phyloP scores from a whole-genome alignment of 306 rosid species.

The Oemleria cerasiformis region DNA sequence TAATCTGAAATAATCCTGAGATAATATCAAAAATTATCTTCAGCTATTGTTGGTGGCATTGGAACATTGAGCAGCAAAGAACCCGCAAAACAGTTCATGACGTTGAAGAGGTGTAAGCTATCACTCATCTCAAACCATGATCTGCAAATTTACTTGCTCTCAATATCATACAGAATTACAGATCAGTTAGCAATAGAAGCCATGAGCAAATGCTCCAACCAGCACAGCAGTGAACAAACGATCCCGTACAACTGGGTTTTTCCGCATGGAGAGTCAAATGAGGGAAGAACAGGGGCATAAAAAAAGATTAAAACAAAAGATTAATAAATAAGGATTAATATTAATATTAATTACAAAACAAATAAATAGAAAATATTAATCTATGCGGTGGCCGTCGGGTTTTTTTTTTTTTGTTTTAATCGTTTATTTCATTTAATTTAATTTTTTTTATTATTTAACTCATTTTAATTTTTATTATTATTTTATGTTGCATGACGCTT shows the following conservation, averaged over 20 bases:
- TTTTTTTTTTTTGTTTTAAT: no score
- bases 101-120: constrained; percentile 14
- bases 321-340: no score
- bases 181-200: no score
- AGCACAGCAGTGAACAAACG: constrained; percentile 78
- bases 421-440: no score
- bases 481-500: no score
- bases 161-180: constrained; percentile 60
- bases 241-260: constrained; percentile 80
- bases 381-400: no score
- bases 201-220: constrained; percentile 84
- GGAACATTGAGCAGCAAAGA: constrained; percentile 29
- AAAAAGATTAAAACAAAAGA: no score
- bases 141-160: constrained; percentile 59
- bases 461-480: no score
- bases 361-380: no score
- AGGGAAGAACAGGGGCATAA: constrained; percentile 88
- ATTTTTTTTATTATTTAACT: no score
- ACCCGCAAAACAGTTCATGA: constrained; percentile 16
- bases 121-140: constrained; percentile 22
- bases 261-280: constrained; percentile 80
- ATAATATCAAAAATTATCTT: neutral
- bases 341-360: no score
- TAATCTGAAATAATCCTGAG: constrained; percentile 26
- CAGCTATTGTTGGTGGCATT: constrained; percentile 23